Evolutionary conservation across 495 filamentous ascomycete species (phyloP).

Genomic region (Penicillium longicatenatum): DNA sequence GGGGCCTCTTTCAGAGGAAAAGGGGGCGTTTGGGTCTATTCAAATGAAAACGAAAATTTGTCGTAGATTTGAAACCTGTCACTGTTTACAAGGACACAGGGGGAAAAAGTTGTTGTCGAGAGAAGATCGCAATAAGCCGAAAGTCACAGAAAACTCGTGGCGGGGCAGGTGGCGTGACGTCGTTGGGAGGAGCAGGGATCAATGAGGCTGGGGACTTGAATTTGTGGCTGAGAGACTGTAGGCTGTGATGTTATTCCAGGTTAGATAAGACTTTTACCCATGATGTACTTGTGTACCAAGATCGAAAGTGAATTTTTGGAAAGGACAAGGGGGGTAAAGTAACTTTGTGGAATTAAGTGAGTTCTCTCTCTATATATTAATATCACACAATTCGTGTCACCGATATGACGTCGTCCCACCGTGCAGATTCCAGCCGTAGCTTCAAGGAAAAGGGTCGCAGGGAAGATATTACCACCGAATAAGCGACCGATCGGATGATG

Average conservation of each 20-base stretch:
- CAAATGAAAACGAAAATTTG: slow-evolving; percentile 10
- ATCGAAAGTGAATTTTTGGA: background rate
- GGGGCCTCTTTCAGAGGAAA: background rate
- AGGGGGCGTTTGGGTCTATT: slow-evolving; percentile 4
- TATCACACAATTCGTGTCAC: background rate
- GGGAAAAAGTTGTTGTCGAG: slow-evolving; percentile 10
- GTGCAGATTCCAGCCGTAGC: background rate
- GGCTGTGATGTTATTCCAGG: background rate
- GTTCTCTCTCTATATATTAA: background rate
- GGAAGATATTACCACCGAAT: background rate
- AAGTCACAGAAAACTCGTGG: slow-evolving; percentile 10
- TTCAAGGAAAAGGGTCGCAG: background rate
- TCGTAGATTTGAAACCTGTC: slow-evolving; percentile 16
- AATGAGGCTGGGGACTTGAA: background rate
- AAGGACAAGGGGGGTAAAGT: background rate
- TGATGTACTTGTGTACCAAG: background rate
- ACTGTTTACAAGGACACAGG: slow-evolving; percentile 21
- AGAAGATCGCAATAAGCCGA: slow-evolving; percentile 3
- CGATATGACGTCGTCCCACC: background rate
- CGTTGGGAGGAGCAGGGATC: background rate
- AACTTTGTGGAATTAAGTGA: background rate
- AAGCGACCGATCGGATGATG: background rate
- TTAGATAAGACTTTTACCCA: background rate
- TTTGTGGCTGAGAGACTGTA: background rate
- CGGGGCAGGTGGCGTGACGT: slow-evolving; percentile 33